Evolutionary conservation across 2,329 filamentous ascomycete species (phyloP).

Genomic region (Venturia asperata): DNA sequence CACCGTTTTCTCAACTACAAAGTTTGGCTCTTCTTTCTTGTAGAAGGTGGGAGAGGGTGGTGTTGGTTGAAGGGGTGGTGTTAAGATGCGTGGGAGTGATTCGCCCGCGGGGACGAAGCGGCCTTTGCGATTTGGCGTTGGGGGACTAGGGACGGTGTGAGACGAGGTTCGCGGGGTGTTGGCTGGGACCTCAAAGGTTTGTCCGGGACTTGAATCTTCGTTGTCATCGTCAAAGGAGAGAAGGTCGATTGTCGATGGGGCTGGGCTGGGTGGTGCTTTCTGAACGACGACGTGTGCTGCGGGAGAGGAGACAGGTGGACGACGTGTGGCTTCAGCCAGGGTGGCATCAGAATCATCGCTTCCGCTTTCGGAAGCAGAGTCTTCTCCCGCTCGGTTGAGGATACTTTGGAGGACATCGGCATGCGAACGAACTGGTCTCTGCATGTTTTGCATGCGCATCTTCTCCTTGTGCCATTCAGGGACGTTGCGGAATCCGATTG

Average conservation of each 20-base stretch:
- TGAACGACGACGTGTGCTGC: background rate
- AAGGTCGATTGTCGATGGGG: background rate
- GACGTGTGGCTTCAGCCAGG: background rate
- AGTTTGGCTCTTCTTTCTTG: background rate
- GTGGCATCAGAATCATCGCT: background rate
- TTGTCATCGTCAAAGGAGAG: background rate
- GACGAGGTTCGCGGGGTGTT: background rate
- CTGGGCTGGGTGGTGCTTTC: background rate
- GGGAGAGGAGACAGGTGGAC: background rate
- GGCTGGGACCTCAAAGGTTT: background rate
- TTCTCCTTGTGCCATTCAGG: conserved; percentile 53
- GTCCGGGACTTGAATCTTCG: background rate
- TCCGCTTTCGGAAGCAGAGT: background rate
- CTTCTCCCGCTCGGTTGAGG: background rate
- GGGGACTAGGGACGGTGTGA: background rate
- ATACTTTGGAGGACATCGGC: background rate
- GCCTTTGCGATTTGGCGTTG: background rate
- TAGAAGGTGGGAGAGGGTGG: background rate
- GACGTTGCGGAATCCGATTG: conserved; percentile 57
- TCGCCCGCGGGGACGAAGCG: conserved; percentile 14
- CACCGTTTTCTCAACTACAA: background rate
- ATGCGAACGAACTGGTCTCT: background rate
- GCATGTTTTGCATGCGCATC: conserved; percentile 14
- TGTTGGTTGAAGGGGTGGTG: conserved; percentile 1
- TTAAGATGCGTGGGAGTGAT: conserved; percentile 3